phyloP scores from a whole-genome alignment of 1,284 basidiomycete species.

The Cryptococcus depauperatus region DNA sequence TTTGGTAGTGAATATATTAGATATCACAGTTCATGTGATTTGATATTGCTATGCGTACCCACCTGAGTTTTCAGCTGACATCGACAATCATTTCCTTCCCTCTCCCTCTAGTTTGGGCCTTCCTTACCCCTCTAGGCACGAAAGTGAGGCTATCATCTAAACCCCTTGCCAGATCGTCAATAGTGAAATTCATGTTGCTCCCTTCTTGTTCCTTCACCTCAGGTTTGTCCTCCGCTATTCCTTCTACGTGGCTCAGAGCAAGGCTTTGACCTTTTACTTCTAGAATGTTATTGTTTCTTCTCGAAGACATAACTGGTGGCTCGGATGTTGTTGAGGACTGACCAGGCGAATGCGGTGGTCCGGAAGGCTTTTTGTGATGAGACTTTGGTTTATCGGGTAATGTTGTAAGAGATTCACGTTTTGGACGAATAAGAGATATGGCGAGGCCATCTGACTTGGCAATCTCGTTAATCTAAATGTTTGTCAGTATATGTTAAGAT shows the following conservation, averaged over 20 bases:
- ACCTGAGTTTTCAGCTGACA: too few relatives aligned
- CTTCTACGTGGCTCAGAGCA: too few relatives aligned
- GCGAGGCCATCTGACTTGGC: constrained; percentile 32
- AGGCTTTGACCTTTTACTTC: not conserved
- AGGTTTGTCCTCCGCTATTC: not conserved
- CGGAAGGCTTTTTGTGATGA: not conserved
- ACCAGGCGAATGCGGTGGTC: not conserved
- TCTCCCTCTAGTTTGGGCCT: too few relatives aligned
- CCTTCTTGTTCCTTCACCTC: too few relatives aligned
- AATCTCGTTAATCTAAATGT: constrained; percentile 35
- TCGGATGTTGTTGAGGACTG: not conserved
- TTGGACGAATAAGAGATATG: constrained; percentile 30
- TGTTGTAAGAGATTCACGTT: constrained; percentile 5
- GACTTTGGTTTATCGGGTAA: not conserved
- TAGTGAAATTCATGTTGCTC: not conserved
- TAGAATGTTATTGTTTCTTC: not conserved
- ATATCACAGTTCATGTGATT: too few relatives aligned
- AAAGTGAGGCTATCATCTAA: too few relatives aligned
- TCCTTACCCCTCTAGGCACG: too few relatives aligned
- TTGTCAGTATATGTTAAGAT: too few relatives aligned
- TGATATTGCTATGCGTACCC: too few relatives aligned
- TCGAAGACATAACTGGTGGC: not conserved
- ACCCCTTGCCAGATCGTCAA: not conserved
- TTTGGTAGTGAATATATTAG: too few relatives aligned
- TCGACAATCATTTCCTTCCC: too few relatives aligned